Evolutionary conservation across 202 grass and related monocot genomes (phyloP).

Genomic region (Thinopyrum obtusiflorum): DNA sequence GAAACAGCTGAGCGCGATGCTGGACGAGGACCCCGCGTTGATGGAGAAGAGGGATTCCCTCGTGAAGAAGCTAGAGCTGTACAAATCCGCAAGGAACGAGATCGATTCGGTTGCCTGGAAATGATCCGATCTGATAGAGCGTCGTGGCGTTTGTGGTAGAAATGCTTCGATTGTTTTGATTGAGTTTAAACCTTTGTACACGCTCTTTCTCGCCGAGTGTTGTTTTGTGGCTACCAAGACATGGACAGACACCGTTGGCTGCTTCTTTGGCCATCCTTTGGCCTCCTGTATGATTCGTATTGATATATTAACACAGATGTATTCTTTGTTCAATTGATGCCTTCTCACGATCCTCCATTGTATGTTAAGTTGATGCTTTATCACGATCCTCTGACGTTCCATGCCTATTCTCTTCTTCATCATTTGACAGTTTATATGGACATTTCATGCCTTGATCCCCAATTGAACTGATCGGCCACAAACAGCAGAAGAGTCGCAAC

Average conservation of each 20-base stretch:
- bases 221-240: conserved; percentile 4
- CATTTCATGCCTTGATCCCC: neutral
- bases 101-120: conserved; percentile 97
- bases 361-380: no score
- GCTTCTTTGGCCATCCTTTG: conserved; percentile 34
- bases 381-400: no score
- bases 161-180: conserved; percentile 20
- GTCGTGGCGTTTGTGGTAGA: conserved; percentile 5
- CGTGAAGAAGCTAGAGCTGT: conserved; percentile 92
- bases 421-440: no score
- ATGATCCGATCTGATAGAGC: conserved; percentile 36
- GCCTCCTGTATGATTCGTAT: conserved; percentile 28
- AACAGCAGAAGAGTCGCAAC: no score
- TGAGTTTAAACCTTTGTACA: no score
- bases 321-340: conserved; percentile 21
- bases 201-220: neutral
- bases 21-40: conserved; percentile 90
- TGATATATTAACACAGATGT: conserved; percentile 24
- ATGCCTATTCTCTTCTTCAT: no score
- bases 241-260: neutral
- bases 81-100: conserved; percentile 89
- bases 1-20: conserved; percentile 93
- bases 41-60: conserved; percentile 97
- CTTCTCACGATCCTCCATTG: neutral
- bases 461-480: neutral